Conservation (phyloP, 768 basidiomycete species). For the Tremella mesenterica region DNA sequence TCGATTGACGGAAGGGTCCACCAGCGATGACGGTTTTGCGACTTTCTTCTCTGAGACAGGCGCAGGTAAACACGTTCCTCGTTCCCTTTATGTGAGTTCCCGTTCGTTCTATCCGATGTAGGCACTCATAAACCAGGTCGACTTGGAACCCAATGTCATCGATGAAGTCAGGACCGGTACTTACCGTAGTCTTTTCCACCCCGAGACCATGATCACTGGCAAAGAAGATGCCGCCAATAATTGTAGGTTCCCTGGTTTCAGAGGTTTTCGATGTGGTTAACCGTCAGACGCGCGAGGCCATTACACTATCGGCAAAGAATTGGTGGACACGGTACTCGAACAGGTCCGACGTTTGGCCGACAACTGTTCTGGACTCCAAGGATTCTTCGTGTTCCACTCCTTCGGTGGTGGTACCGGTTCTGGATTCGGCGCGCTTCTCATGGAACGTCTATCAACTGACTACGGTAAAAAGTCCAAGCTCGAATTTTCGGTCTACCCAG, state of each 20-base stretch:
- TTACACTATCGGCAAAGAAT: conserved; percentile 97
- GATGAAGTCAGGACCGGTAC: conserved; percentile 93
- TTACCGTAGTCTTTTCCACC: conserved; percentile 96
- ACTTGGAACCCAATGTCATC: conserved; percentile 83
- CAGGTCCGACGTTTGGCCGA: conserved; percentile 93
- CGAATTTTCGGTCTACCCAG: conserved; percentile 96
- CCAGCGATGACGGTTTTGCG: conserved; percentile 86
- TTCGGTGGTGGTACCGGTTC: conserved; percentile 99
- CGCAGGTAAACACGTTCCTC: conserved; percentile 92
- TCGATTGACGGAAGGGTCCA: conserved; percentile 69
- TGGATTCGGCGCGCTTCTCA: conserved; percentile 92
- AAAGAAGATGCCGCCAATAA: conserved; percentile 99
- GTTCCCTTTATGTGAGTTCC: conserved; percentile 74
- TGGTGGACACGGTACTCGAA: conserved; percentile 94
- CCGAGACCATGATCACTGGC: conserved; percentile 90
- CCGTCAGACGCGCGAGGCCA: conserved; percentile 87
- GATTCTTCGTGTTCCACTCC: conserved; percentile 99
- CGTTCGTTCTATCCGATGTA: neutral
- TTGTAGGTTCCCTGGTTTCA: conserved; percentile 52
- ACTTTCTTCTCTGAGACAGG: conserved; percentile 99
- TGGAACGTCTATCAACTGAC: conserved; percentile 93
- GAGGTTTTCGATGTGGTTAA: neutral
- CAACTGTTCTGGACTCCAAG: conserved; percentile 95
- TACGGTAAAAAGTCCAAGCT: conserved; percentile 99
- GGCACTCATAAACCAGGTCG: conserved; percentile 31